phyloP scores from a whole-genome alignment of 2,329 filamentous ascomycete genomes.

The Lachnellula arida region DNA sequence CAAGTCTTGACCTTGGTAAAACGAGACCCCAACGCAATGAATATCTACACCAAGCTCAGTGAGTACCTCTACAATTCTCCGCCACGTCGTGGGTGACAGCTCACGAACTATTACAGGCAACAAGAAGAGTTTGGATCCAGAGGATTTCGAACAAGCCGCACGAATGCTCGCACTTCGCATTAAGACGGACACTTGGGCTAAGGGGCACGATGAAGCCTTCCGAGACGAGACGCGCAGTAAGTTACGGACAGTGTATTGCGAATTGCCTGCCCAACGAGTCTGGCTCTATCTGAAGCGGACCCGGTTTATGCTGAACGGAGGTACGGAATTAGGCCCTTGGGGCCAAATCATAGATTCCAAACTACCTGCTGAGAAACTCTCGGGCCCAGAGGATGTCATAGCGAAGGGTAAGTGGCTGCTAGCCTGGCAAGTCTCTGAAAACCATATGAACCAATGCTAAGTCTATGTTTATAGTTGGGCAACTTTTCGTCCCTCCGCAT shows the following conservation, averaged over 20 bases:
- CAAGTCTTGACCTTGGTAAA: neutral
- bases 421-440: neutral
- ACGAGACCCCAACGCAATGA: neutral
- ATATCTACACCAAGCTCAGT: neutral
- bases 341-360: conserved; percentile 4
- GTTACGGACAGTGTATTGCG: conserved; percentile 2
- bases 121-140: neutral
- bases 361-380: conserved; percentile 3
- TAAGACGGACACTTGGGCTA: conserved; percentile 25
- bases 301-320: conserved; percentile 3
- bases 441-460: neutral
- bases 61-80: neutral
- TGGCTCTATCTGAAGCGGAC: conserved; percentile 13
- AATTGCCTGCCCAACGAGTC: conserved; percentile 4
- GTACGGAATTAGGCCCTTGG: neutral
- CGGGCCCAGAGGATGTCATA: conserved; percentile 11
- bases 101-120: neutral
- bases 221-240: neutral
- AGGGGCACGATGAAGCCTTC: neutral
- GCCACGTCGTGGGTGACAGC: neutral
- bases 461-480: neutral
- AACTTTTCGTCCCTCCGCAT: neutral
- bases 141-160: conserved; percentile 26
- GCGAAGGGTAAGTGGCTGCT: neutral
- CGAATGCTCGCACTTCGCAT: conserved; percentile 28